Evolutionary conservation across 2,329 filamentous ascomycete genomes (phyloP).

Genomic region (Moelleriella libera): DNA sequence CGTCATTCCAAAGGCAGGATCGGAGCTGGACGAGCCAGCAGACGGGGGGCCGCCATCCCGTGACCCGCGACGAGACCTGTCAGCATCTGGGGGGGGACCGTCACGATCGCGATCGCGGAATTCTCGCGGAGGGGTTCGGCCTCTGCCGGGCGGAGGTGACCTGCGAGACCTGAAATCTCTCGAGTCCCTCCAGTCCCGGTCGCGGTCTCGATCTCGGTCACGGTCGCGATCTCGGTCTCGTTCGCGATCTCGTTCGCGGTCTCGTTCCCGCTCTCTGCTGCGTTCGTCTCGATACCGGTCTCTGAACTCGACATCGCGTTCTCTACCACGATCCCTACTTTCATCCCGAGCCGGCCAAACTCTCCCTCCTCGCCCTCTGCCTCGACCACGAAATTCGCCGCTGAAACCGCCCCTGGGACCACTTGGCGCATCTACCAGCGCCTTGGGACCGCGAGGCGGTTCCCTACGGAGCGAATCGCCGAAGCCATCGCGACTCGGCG

Average conservation of each 20-base stretch:
- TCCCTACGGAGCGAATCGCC: constrained; percentile 47
- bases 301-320: constrained; percentile 4
- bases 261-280: constrained; percentile 42
- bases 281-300: constrained; percentile 4
- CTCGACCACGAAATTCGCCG: constrained; percentile 44
- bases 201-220: constrained; percentile 39
- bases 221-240: constrained; percentile 14
- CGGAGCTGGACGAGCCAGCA: constrained; percentile 56
- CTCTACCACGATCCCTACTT: constrained; percentile 37
- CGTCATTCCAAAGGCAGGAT: constrained; percentile 41
- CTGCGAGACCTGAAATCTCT: constrained; percentile 30
- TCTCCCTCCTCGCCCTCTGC: constrained; percentile 39
- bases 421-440: constrained; percentile 54
- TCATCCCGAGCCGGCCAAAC: constrained; percentile 46
- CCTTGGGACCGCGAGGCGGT: constrained; percentile 70
- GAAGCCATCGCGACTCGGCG: constrained; percentile 42
- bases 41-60: constrained; percentile 57
- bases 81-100: constrained; percentile 49
- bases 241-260: constrained; percentile 40
- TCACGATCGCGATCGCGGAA: constrained; percentile 46
- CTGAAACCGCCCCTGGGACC: constrained; percentile 54
- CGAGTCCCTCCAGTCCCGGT: constrained; percentile 29
- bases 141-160: constrained; percentile 42
- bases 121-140: constrained; percentile 54
- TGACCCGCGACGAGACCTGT: constrained; percentile 52